These are phyloP conservation scores for Penicillium daleae DNA, from an alignment of 495 filamentous ascomycete genomes.

Conservation along the genomic window DNA sequence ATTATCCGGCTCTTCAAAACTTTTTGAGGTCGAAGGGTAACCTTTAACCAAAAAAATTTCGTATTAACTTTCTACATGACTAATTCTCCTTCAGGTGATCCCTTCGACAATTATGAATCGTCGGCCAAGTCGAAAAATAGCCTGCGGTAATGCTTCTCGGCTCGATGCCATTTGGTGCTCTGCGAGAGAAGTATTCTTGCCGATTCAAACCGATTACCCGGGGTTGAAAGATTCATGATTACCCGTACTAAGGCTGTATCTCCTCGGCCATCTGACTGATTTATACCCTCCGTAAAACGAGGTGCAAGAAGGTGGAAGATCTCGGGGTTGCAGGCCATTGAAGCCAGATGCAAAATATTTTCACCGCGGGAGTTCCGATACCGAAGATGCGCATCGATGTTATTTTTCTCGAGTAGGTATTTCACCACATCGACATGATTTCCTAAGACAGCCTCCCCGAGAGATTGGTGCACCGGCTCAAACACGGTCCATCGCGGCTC, in stretches of 20 bases:
- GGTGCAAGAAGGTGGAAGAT: slow-evolving; percentile 22
- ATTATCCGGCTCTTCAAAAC: too few relatives aligned
- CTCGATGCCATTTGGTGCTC: slow-evolving; percentile 14
- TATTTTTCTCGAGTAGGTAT: slow-evolving; percentile 19
- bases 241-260: too few relatives aligned
- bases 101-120: slow-evolving; percentile 17
- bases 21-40: too few relatives aligned
- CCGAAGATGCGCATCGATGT: slow-evolving; percentile 27
- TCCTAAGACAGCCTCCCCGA: background rate
- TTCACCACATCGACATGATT: background rate
- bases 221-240: too few relatives aligned
- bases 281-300: slow-evolving; percentile 2
- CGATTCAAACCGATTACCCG: slow-evolving; percentile 7
- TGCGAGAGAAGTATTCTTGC: slow-evolving; percentile 1
- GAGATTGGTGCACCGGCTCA: background rate
- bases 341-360: slow-evolving; percentile 32
- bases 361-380: slow-evolving; percentile 29
- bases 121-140: background rate
- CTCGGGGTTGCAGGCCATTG: slow-evolving; percentile 29
- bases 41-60: too few relatives aligned
- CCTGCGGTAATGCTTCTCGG: background rate
- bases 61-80: too few relatives aligned
- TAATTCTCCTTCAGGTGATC: too few relatives aligned
- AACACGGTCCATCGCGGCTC: background rate
- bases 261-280: too few relatives aligned